phyloP scores from a whole-genome alignment of 1,139 yeast genomes.

The Debaryomycetaceae sp. region DNA sequence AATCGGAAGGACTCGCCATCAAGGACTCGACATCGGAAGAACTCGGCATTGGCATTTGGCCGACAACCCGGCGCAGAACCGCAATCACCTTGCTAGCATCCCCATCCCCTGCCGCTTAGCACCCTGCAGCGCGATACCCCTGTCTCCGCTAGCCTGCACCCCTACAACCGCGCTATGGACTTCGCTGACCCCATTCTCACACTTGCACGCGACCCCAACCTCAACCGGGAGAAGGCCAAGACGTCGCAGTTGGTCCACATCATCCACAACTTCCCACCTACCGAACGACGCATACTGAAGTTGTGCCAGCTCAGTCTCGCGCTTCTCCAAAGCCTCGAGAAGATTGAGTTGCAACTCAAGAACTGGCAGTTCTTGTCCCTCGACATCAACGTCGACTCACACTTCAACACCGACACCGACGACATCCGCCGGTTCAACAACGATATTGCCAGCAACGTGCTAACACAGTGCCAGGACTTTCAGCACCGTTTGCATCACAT shows the following conservation, averaged over 20 bases:
- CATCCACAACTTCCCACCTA: slow-evolving; percentile 40
- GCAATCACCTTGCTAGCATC: too few relatives aligned
- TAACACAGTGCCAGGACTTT: slow-evolving; percentile 44
- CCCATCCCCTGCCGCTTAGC: too few relatives aligned
- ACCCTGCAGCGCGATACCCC: too few relatives aligned
- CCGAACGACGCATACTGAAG: slow-evolving; percentile 46
- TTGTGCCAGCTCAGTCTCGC: slow-evolving; percentile 47
- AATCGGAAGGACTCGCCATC: too few relatives aligned
- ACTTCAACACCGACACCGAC: slow-evolving; percentile 20
- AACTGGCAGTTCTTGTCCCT: slow-evolving; percentile 58
- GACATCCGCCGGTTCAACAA: slow-evolving; percentile 40
- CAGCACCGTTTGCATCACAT: slow-evolving; percentile 38
- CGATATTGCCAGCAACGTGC: slow-evolving; percentile 45
- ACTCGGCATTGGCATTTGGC: too few relatives aligned
- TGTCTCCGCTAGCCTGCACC: too few relatives aligned
- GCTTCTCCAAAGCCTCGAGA: slow-evolving; percentile 47
- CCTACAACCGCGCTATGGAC: slow-evolving; percentile 5
- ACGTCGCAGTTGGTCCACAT: slow-evolving; percentile 35
- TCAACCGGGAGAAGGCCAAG: slow-evolving; percentile 41
- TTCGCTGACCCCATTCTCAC: slow-evolving; percentile 43
- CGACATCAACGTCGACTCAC: slow-evolving; percentile 44
- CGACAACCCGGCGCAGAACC: too few relatives aligned
- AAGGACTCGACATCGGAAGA: too few relatives aligned
- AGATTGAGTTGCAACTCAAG: slow-evolving; percentile 41
- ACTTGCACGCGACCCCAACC: slow-evolving; percentile 46